Evolutionary conservation across 768 basidiomycete genomes (phyloP).

Genomic region (Calocybe indica): DNA sequence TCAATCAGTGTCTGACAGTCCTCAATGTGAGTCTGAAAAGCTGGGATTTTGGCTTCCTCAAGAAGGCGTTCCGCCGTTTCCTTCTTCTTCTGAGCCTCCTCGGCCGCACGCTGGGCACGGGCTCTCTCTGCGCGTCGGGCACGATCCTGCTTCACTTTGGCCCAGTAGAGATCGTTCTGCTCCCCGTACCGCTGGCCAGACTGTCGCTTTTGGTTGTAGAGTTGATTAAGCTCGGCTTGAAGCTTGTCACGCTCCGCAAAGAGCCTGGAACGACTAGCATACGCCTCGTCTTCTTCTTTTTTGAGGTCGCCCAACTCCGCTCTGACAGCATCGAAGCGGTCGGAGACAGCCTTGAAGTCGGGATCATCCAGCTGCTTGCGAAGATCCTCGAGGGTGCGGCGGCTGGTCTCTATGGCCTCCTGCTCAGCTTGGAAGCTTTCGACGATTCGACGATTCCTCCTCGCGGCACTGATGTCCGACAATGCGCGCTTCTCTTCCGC

Average conservation of each 20-base stretch:
- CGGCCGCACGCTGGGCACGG: slow-evolving; percentile 69
- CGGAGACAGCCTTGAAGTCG: slow-evolving; percentile 72
- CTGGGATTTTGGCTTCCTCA: slow-evolving; percentile 88
- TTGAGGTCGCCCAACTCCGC: slow-evolving; percentile 82
- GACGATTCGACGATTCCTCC: slow-evolving; percentile 66
- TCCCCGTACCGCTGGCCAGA: slow-evolving; percentile 69
- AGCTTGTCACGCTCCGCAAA: slow-evolving; percentile 81
- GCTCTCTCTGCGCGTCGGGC: slow-evolving; percentile 74
- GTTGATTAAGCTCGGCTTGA: slow-evolving; percentile 59
- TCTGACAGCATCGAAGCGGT: slow-evolving; percentile 78
- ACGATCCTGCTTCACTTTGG: slow-evolving; percentile 84
- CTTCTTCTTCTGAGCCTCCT: slow-evolving; percentile 74
- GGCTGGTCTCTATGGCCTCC: slow-evolving; percentile 76
- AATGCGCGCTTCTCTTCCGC: slow-evolving; percentile 95
- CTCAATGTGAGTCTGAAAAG: slow-evolving; percentile 90
- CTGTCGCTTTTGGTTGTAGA: slow-evolving; percentile 76
- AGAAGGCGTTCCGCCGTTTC: slow-evolving; percentile 75
- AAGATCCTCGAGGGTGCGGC: slow-evolving; percentile 68
- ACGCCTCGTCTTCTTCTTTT: slow-evolving; percentile 80
- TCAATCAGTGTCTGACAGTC: slow-evolving; percentile 94
- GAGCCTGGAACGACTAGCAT: slow-evolving; percentile 74
- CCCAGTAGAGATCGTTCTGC: slow-evolving; percentile 75
- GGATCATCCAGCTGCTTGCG: slow-evolving; percentile 87
- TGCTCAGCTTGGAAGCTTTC: slow-evolving; percentile 81
- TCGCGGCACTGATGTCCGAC: slow-evolving; percentile 75